Base-by-base conservation (phyloP, 345 rosid species). In the Brassica juncea region DNA sequence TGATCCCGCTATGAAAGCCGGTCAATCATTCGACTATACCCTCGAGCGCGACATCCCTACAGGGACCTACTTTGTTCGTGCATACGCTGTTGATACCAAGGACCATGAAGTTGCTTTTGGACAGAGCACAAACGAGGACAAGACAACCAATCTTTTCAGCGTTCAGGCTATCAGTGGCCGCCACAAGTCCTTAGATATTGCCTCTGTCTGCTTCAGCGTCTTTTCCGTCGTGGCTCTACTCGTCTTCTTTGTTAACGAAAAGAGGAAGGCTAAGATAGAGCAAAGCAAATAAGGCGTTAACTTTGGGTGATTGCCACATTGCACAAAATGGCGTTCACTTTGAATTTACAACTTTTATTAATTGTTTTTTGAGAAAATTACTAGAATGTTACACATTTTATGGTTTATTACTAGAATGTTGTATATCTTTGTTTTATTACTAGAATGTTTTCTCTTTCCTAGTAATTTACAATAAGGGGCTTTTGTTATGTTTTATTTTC, bases 131-230 rank as follows among this genome's bases (percentile, higher is more conserved):
- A 25, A 84, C 52, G 79, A 14, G 1, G n/a, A 39, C 8, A 81
- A 84, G 68, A 31, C 4, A 4, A 7, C 3, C 8, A 68, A 65
- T 70, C 68, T 80, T 34, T 82, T 80, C 72, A 75, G 65, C 47
- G 81, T 85, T 64, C 77, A 77, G 3, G 83, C 79, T 10, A 78
- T 83, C 54, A 78, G 65, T 63, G 87, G 85, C 19, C 84, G 71
- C 28, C 82, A 85, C 37, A 1, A 12, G 73, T 80, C 84, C 5
- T 68, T 82, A 28, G 87, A 85, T 25, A 77, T 82, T 73, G 81
- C 81, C 0, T 82, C 84, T 10, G 9, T 59, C 31, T 82, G 87
- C 35, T 82, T 85, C 76, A 76, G 84, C 23, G 80, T 70, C 57
- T 79, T 84, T 75, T 82, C 85, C 34, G 83, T 79, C 10, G 23